A percentile compares a stretch with the other conserved stretches of the same genome.
Evolutionary conservation across 345 rosid species (phyloP).

Genomic region (Jatropha curcas): DNA sequence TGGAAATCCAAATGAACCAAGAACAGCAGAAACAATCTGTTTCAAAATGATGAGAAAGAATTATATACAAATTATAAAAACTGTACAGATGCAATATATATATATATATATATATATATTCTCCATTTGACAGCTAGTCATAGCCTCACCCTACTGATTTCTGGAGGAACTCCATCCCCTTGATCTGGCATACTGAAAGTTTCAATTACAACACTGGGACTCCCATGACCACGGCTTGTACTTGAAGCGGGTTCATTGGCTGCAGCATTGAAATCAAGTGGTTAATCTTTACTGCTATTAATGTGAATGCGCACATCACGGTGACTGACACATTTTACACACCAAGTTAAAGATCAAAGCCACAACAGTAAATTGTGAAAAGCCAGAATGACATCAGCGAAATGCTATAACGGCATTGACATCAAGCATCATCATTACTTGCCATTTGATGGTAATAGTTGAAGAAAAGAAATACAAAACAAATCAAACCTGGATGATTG

Average conservation of each 20-base stretch:
- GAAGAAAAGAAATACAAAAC: slow-evolving; percentile 3
- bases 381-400: not conserved
- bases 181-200: slow-evolving; percentile 64
- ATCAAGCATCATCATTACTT: not conserved
- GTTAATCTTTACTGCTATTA: not conserved
- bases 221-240: slow-evolving; percentile 40
- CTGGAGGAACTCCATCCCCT: slow-evolving; percentile 73
- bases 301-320: not conserved
- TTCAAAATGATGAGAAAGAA: slow-evolving; percentile 11
- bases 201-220: slow-evolving; percentile 64
- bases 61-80: not conserved
- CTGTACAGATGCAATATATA: not conserved
- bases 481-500: slow-evolving; percentile 49
- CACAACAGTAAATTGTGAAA: not conserved
- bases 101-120: not conserved
- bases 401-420: not conserved
- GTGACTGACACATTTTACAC: too few species aligned
- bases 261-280: slow-evolving; percentile 22
- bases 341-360: not conserved
- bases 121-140: slow-evolving; percentile 18
- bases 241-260: slow-evolving; percentile 43
- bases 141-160: slow-evolving; percentile 60
- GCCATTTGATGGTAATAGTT: not conserved
- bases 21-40: slow-evolving; percentile 77
- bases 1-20: slow-evolving; percentile 66